Percentiles rank a stretch among this genome's conserved stretches.
Conservation (phyloP, 805 yeast species). For the Candida tallmaniae region DNA sequence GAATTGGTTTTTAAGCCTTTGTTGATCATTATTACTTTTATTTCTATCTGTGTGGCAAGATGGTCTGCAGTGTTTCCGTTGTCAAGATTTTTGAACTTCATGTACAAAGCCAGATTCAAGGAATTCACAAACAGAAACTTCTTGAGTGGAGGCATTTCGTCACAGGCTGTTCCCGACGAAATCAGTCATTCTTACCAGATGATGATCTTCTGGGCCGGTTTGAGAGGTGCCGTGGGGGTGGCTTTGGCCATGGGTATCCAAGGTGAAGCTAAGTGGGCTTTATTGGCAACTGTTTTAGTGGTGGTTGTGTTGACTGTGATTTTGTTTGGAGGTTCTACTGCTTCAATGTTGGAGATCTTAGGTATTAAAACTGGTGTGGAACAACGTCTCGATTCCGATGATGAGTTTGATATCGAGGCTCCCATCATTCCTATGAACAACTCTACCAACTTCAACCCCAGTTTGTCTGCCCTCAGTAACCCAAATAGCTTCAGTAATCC, state of each 20-base stretch:
- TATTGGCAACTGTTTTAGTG: constrained; percentile 91
- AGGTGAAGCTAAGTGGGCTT: constrained; percentile 85
- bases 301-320: constrained; percentile 96
- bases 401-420: constrained; percentile 91
- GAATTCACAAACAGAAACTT: constrained; percentile 25
- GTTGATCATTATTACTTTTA: constrained; percentile 82
- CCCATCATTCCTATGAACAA: constrained; percentile 35
- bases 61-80: constrained; percentile 98
- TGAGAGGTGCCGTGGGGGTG: constrained; percentile 98
- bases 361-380: constrained; percentile 89
- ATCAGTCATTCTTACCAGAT: constrained; percentile 93
- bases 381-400: constrained; percentile 73
- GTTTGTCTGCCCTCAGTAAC: no score
- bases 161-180: constrained; percentile 64
- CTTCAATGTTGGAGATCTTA: constrained; percentile 93
- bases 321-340: constrained; percentile 96
- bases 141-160: constrained; percentile 36
- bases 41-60: constrained; percentile 89
- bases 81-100: constrained; percentile 77
- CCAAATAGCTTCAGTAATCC: neutral
- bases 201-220: constrained; percentile 99
- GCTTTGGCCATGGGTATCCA: constrained; percentile 97
- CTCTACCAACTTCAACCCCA: constrained; percentile 7
- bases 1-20: constrained; percentile 92
- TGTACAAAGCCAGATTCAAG: constrained; percentile 56